Evolutionary conservation across 176 grass and related monocot species (phyloP).

Genomic region (Oryza glaberrima): DNA sequence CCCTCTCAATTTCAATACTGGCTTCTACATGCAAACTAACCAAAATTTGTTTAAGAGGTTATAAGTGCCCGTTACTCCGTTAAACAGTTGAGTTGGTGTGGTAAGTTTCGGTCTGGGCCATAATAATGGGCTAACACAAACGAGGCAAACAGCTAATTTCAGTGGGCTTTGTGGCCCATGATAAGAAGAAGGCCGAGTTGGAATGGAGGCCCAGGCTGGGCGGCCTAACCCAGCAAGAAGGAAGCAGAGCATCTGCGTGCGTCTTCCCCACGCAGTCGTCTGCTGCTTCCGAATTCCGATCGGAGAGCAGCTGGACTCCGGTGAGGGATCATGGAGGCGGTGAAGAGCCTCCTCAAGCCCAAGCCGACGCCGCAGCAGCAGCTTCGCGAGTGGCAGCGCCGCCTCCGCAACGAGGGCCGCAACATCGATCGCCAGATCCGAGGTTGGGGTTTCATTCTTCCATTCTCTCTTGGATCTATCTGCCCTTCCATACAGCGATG

Average conservation of each 20-base stretch:
- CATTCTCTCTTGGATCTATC: too few species aligned
- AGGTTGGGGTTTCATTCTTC: slow-evolving; percentile 28
- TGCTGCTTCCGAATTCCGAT: background rate
- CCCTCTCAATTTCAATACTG: background rate
- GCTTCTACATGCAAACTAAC: background rate
- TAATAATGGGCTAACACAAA: background rate
- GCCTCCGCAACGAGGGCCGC: slow-evolving; percentile 72
- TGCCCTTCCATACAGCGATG: background rate
- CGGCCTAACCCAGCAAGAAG: background rate
- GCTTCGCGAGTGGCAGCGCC: slow-evolving; percentile 81
- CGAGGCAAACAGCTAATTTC: background rate
- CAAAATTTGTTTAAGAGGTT: too few species aligned
- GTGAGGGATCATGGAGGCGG: slow-evolving; percentile 37
- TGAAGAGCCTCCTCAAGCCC: slow-evolving; percentile 61
- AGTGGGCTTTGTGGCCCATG: background rate
- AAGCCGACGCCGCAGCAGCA: slow-evolving; percentile 72
- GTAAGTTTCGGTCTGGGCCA: too few species aligned
- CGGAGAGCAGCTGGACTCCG: background rate
- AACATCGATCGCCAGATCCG: slow-evolving; percentile 76
- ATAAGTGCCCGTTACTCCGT: too few species aligned
- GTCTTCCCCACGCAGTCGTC: slow-evolving; percentile 3
- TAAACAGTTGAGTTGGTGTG: too few species aligned
- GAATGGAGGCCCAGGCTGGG: background rate
- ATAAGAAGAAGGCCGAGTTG: background rate
- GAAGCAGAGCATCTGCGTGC: too few species aligned